Evolutionary conservation across 768 basidiomycete genomes (phyloP), one percentile per base, ranked within the genome.

Genomic region (Agaricus bisporus): DNA sequence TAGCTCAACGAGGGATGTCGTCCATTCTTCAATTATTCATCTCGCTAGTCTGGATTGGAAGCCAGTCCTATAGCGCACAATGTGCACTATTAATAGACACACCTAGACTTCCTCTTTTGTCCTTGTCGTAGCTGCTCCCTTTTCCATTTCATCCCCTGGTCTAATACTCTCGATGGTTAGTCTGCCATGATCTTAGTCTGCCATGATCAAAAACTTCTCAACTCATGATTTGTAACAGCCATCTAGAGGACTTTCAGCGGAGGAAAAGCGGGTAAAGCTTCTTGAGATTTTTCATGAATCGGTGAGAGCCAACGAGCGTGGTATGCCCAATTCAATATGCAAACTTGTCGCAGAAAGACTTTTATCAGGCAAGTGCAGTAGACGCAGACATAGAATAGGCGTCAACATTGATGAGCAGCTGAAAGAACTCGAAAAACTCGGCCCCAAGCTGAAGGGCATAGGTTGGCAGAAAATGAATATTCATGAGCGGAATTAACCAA

Each of bases 251-350:
- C 74, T 98, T 35, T 93, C 91, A 20, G 81, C 78, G 5, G 91
- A 95, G 61, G 94, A 97, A 68, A 97, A 98, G 70, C 86, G 89
- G 63, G 76, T 84, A 55, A 92, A 88, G 66, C 68, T 98, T 51
- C 69, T 95, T 17, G 94, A 95, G 69, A 91, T 98, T 59, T 95
- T 98, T 62, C 92, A 94, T 61, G 94, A 98, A 68, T 85, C 86
- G 14, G 92, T 91, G 62, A 49, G 67, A 42, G 15, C 41, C 22
- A 4, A 26, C 44, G n/a, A 45, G 3, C 42, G 41, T 4, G n/a
- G 4, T 6, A 49, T 8, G 46, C 25, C 9, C 5, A 3, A 12
- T 12, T 37, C 42, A n/a, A 32, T 38, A 26, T 17, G 9, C 44
- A 32, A 11, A 37, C 35, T n/a, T 11, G 37, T 51, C 26, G 18